Conservation (phyloP, 2,329 filamentous ascomycete species). For the Exophiala phaeomuriformis region DNA sequence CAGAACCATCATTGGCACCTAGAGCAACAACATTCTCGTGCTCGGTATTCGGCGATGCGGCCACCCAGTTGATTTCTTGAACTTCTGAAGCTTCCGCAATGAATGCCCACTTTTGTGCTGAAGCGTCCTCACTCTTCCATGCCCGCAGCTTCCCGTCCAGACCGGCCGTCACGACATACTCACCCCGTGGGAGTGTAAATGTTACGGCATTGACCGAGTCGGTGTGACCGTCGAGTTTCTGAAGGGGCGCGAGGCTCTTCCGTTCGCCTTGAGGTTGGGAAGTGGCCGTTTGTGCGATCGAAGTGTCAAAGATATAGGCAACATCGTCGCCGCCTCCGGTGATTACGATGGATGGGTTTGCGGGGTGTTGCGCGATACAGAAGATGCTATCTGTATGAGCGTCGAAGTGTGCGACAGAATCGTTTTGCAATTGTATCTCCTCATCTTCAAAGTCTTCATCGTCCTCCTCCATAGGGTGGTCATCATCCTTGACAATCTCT, state of each 20-base stretch:
- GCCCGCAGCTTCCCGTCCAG: conserved; percentile 75
- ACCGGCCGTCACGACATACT: conserved; percentile 79
- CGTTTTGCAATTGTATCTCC: conserved; percentile 78
- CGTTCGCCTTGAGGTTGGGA: conserved; percentile 49
- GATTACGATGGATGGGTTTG: conserved; percentile 67
- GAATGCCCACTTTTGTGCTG: conserved; percentile 53
- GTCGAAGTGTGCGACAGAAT: conserved; percentile 90
- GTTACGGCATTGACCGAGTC: conserved; percentile 82
- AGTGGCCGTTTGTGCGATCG: conserved; percentile 56
- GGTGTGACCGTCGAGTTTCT: conserved; percentile 77
- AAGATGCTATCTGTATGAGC: conserved; percentile 85
- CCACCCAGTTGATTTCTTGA: conserved; percentile 89
- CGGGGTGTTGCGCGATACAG: conserved; percentile 86
- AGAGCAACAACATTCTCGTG: conserved; percentile 78
- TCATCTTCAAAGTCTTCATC: conserved; percentile 50
- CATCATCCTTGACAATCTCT: conserved; percentile 56
- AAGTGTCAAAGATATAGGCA: conserved; percentile 77
- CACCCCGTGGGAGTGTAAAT: conserved; percentile 76
- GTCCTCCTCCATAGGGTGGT: conserved; percentile 68
- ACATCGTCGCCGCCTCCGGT: conserved; percentile 83
- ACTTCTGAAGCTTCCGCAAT: conserved; percentile 79
- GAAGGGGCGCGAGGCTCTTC: conserved; percentile 57
- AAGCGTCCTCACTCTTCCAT: conserved; percentile 50
- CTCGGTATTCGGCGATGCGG: conserved; percentile 61
- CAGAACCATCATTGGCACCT: conserved; percentile 81